Evolutionary conservation across 2,329 filamentous ascomycete species (phyloP), one percentile per base, ranked within the genome.

Genomic region (Beauveria australis): DNA sequence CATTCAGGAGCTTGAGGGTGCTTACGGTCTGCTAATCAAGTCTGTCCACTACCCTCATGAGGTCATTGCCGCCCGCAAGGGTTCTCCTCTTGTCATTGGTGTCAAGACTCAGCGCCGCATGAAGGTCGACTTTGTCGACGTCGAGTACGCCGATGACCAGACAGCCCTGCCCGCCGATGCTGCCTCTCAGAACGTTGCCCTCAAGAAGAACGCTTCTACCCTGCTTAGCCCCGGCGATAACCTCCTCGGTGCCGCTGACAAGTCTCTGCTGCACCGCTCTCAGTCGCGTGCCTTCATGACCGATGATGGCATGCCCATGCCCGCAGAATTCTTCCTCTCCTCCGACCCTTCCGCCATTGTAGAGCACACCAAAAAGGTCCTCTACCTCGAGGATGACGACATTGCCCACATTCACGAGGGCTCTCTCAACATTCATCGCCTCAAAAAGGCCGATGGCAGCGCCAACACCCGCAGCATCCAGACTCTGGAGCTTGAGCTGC

Each of bases 111-210:
- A 92, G 78, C 95, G 89, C 82, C 96, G 96, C 81, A 97, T 99
- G 94, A 99, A 97, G 88, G 94, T 99, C 65, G 94, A 99, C 80
- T 99, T 99, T 72, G 94, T 99, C 74, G 94, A 99, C 74, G 94
- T 99, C 64, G 94, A 99, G 79, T 97, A 93, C 76, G 89, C 89
- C 56, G 92, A 96, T 71, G 91, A 96, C 69, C 87, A 88, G 70
- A 81, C 80, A 67, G 84, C 89, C 67, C 88, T 99, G 64, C 88
- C 94, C 43, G 94, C 94, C 59, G 94, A 99, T 84, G 87, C 88
- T 66, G 94, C 94, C 64, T 93, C 93, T 63, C 94, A 99, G 80
- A 97, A 97, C 73, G 91, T 92, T 64, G 94, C 94, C 62, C 81
- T 97, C 70, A 97, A 97, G 87, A 97, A 96, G 81, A 83, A 85